Conservation (phyloP, 176 grass and related monocot species). For the Carex scoparia region DNA sequence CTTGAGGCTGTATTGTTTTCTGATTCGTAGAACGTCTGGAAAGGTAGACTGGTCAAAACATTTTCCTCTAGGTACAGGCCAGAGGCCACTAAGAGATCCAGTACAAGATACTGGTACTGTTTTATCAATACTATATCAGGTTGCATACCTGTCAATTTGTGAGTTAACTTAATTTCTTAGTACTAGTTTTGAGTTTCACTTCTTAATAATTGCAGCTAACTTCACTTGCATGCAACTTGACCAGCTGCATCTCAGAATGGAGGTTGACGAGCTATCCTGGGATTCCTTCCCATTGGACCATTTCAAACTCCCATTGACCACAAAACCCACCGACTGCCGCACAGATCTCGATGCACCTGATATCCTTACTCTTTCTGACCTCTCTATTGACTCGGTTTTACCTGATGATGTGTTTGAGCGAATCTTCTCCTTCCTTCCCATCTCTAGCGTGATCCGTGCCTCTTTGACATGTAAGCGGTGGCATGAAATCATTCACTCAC, state of each 20-base stretch:
- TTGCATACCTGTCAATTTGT: background rate
- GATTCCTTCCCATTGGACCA: conserved; percentile 15
- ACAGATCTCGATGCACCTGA: background rate
- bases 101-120: background rate
- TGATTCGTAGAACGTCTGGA: background rate
- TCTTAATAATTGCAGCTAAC: conserved; percentile 2
- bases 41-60: background rate
- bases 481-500: conserved; percentile 52
- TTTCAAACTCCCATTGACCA: conserved; percentile 10
- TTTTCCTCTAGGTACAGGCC: background rate
- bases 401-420: conserved; percentile 86
- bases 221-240: background rate
- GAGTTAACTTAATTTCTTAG: background rate
- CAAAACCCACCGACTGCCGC: background rate
- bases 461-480: conserved; percentile 74
- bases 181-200: background rate
- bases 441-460: conserved; percentile 59
- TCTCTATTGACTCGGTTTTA: conserved; percentile 51
- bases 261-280: conserved; percentile 19
- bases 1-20: background rate
- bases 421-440: conserved; percentile 80
- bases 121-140: background rate
- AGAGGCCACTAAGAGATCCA: background rate
- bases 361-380: background rate
- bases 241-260: conserved; percentile 4